Evolutionary conservation across 2,329 filamentous ascomycete genomes (phyloP).

Genomic region (Fusarium sp.): DNA sequence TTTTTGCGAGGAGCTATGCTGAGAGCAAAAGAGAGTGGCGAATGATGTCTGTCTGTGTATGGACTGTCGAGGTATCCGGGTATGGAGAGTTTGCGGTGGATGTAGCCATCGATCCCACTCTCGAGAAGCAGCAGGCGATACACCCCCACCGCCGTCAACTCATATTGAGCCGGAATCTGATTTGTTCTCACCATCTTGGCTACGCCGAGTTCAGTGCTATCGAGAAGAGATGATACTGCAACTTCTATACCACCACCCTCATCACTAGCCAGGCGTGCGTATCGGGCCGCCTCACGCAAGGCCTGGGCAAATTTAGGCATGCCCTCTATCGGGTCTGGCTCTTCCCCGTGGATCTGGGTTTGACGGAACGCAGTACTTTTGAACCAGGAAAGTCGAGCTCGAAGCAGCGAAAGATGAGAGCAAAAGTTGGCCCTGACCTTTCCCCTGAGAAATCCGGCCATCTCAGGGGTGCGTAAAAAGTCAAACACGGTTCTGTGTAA

Average conservation of each 20-base stretch:
- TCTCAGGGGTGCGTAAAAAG: neutral
- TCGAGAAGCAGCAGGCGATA: constrained; percentile 19
- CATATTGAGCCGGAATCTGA: neutral
- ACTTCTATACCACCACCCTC: neutral
- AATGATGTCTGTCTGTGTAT: neutral
- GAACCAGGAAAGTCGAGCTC: constrained; percentile 2
- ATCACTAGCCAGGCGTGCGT: neutral
- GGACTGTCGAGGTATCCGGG: neutral
- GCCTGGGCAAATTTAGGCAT: neutral
- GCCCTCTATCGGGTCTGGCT: neutral
- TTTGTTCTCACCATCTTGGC: neutral
- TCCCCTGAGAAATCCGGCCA: neutral
- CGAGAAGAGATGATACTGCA: constrained; percentile 1
- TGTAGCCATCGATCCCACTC: neutral
- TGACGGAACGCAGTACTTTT: neutral
- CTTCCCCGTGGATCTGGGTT: neutral
- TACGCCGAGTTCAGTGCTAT: neutral
- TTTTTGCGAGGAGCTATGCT: neutral
- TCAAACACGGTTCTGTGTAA: constrained; percentile 5
- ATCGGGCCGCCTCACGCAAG: neutral
- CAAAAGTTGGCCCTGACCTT: neutral
- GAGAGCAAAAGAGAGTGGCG: constrained; percentile 4
- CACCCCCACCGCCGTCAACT: neutral
- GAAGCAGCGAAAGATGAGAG: neutral
- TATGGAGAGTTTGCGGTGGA: neutral